Base-by-base conservation (phyloP, 805 yeast species). In the Tetrapisispora fleetii region DNA sequence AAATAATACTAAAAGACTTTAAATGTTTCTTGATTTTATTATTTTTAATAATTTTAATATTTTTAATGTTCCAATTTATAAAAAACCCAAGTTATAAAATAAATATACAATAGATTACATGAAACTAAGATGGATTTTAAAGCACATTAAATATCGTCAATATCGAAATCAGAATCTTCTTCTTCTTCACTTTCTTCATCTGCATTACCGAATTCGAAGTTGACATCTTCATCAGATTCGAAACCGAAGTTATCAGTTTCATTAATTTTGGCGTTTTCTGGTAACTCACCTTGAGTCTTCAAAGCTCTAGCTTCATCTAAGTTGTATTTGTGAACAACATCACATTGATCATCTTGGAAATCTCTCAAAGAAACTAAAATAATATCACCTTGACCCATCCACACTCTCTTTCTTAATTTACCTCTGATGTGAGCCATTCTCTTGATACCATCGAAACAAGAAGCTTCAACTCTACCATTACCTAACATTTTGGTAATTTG, bases 341-440 rank as follows among this genome's bases (percentile, higher is more conserved):
- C 99, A 76, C 97, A 93, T 69, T 86, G 95, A 54, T 87, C 96
- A 64, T 91, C 97, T 73, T 93, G 97, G 81, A 93, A 93, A 64
- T 93, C 99, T 78, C 99, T 89, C 61, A 93, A 79, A 8, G 96
- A 90, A 43, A 91, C 93, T 65, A 93, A 75, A 58, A 93, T 88
- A 60, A 93, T 93, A 68, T 93, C 99, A 74, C 99, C 99, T 70
- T 89, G 98, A 43, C 86, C 86, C 88, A 93, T 90, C 99, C 99
- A 93, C 52, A 93, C 99, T 80, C 91, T 93, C 83, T 93, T 93
- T 79, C 99, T 86, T 73, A 93, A 79, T 68, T 93, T 93, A 62
- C 99, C 99, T 78, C 99, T 87, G 65, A 93, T 93, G 67, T 91
- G 99, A 18, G 95, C 99, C 80, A 89, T 79, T 76, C 99, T 83